phyloP scores from a whole-genome alignment of 768 basidiomycete genomes.

The Mrakia hoshinonis region DNA sequence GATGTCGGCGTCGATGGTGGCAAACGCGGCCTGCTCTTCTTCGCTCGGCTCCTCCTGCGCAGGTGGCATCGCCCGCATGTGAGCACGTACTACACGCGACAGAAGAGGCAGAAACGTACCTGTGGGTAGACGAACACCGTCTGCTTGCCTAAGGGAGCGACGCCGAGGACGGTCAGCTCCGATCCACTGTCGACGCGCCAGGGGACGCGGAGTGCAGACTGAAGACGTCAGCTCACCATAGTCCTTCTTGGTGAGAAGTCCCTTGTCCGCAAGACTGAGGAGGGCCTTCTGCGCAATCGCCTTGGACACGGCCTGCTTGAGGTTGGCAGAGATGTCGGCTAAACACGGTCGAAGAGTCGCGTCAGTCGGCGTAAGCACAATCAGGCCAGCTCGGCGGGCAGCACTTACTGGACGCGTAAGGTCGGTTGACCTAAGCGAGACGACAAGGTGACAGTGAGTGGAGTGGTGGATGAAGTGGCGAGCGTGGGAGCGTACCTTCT shows the following conservation, averaged over 20 bases:
- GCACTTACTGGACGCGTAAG: constrained; percentile 18
- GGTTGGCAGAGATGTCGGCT: constrained; percentile 30
- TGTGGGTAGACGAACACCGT: constrained; percentile 28
- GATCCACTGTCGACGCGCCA: no score
- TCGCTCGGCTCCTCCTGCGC: not conserved
- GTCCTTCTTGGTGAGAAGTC: constrained; percentile 21
- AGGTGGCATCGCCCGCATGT: not conserved
- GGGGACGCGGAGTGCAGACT: no score
- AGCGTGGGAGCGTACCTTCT: not conserved
- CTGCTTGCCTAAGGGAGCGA: constrained; percentile 25
- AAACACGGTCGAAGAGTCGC: not conserved
- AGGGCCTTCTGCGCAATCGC: constrained; percentile 27
- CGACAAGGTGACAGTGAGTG: not conserved
- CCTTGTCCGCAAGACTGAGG: constrained; percentile 10
- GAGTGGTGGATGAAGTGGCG: not conserved
- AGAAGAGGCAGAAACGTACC: not conserved
- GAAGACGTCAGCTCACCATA: constrained; percentile 12
- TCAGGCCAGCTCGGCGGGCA: not conserved
- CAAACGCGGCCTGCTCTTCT: not conserved
- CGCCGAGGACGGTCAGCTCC: no score
- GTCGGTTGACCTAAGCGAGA: constrained; percentile 23
- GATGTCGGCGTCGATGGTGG: constrained; percentile 2
- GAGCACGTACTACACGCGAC: not conserved
- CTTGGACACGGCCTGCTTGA: constrained; percentile 25
- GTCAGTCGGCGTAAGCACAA: not conserved